Evolutionary conservation across 1,139 yeast species (phyloP), one percentile per base, ranked within the genome.

Genomic region (Hyphopichia fennica): DNA sequence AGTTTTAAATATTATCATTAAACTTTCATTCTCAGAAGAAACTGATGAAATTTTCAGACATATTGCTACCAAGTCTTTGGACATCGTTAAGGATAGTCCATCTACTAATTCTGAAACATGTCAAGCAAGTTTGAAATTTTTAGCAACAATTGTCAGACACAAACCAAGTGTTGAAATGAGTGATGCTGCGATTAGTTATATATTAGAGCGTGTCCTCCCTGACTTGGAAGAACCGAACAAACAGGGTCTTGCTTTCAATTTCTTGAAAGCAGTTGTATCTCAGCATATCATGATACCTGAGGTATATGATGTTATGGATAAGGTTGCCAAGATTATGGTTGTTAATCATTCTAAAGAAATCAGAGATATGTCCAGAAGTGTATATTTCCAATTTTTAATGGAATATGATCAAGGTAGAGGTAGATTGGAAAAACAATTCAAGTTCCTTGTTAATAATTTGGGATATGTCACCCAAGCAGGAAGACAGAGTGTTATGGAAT

Each of bases 381-480:
- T 87, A 1, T 95, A 82, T 60, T 87, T 82, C 62, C 93, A 84
- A 56, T 95, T 93, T 55, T 67, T 93, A 55, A 87, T 91, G 84
- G 96, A 90, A 55, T 93, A 88, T 56, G 98, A 96, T 54, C 98
- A 93, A 66, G 91, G 98, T 27, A 79, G 84, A 56, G 91, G 95
- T 5, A 80, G 90, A 50, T 65, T 93, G 41, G 95, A 87, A 51
- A 87, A 84, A 54, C 96, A 88, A 53, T 83, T 91, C 63, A 82
- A 84, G 49, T 84, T 85, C 56, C 72, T 93, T 63, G 86, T 91
- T n/a, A 81, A 81, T 48, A 93, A 95, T 59, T 69, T 95, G 56
- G 77, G 82, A 22, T 95, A 95, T 58, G 93, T 96, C 13, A 84
- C 96, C 4, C 85, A 85, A 46, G 78, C 82, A 36, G 99, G 99